Percentiles rank a stretch among this genome's conserved stretches.
phyloP scores from a whole-genome alignment of 192 early-diverging fungal species.

The Piromyces sp. region DNA sequence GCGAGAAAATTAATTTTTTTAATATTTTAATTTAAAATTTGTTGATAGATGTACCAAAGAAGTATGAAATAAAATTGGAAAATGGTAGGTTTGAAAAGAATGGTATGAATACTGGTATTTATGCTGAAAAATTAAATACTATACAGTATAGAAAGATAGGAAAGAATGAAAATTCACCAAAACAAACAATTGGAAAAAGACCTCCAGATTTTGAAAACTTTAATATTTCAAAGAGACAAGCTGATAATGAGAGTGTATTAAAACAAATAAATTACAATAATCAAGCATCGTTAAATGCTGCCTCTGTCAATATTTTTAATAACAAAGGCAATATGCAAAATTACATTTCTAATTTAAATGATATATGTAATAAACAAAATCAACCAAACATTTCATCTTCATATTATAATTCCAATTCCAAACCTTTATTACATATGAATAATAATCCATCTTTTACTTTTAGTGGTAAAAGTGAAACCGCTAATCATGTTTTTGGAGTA shows the following conservation, averaged over 20 bases:
- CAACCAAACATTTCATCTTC: too few species aligned
- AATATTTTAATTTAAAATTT: too few species aligned
- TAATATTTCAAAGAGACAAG: neutral
- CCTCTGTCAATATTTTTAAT: neutral
- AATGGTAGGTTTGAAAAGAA: neutral
- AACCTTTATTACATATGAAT: neutral
- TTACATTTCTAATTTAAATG: neutral
- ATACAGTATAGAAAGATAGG: neutral
- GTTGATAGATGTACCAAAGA: neutral
- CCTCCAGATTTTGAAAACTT: neutral
- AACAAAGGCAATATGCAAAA: neutral
- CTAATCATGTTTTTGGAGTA: neutral
- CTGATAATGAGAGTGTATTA: neutral
- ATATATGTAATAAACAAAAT: neutral
- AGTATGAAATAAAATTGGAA: neutral
- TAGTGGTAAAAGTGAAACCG: neutral
- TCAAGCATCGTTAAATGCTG: neutral
- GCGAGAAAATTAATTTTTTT: too few species aligned
- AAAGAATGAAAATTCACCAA: neutral
- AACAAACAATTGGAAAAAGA: neutral
- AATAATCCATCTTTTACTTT: neutral
- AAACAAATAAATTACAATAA: neutral
- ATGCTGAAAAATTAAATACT: neutral
- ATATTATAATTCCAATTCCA: neutral
- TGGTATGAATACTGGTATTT: neutral